Conservation (phyloP, 768 basidiomycete genomes). For the Trametes cubensis region DNA sequence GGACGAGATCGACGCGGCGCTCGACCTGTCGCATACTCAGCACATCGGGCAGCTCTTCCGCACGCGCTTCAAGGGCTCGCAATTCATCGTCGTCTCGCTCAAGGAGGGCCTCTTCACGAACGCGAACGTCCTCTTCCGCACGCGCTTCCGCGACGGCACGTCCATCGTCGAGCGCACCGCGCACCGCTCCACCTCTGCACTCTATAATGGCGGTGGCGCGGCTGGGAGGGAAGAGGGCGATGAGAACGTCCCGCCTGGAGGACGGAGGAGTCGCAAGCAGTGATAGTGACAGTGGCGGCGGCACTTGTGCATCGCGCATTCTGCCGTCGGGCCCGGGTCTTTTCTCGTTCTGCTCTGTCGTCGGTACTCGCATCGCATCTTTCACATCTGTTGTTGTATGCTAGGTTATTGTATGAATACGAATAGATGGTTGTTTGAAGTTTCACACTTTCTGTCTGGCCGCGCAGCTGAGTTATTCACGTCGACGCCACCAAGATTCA, state of each 20-base stretch:
- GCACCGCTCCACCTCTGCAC: slow-evolving; percentile 43
- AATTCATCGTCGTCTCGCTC: slow-evolving; percentile 96
- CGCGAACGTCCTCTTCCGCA: slow-evolving; percentile 93
- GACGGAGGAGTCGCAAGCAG: slow-evolving; percentile 15
- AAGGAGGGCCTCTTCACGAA: slow-evolving; percentile 98
- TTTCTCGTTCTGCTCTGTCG: neutral
- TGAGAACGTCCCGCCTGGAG: slow-evolving; percentile 18
- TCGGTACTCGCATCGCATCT: neutral
- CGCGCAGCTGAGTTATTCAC: too few relatives aligned
- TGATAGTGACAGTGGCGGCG: too few relatives aligned
- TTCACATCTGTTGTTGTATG: slow-evolving; percentile 9
- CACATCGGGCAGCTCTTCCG: slow-evolving; percentile 98
- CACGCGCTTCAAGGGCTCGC: slow-evolving; percentile 94
- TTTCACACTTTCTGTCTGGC: too few relatives aligned
- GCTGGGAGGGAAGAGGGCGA: slow-evolving; percentile 20
- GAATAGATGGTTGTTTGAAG: too few relatives aligned
- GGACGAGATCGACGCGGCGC: slow-evolving; percentile 97
- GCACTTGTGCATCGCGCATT: too few relatives aligned
- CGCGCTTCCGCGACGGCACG: slow-evolving; percentile 93
- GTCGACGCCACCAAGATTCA: too few relatives aligned
- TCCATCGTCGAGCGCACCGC: slow-evolving; percentile 84
- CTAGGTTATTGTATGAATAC: slow-evolving; percentile 12
- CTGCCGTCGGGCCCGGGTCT: too few relatives aligned
- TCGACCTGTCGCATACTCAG: slow-evolving; percentile 94
- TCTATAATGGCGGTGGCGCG: slow-evolving; percentile 13